phyloP scores from a whole-genome alignment of 1,284 basidiomycete species.

The Rhodotorula sp. region DNA sequence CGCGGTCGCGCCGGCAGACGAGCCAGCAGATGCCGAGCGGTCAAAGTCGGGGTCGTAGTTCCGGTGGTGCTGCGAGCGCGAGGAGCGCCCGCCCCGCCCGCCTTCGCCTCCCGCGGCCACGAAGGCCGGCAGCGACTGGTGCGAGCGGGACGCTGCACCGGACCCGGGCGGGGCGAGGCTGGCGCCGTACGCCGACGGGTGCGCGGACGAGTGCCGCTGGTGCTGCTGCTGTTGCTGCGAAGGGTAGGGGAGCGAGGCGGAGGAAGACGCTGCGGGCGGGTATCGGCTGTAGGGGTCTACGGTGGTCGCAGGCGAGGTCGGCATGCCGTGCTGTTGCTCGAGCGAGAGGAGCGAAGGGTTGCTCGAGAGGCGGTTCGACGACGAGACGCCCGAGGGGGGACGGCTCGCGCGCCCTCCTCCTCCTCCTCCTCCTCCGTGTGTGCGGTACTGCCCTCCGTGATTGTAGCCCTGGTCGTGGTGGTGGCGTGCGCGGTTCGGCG shows the following conservation, averaged over 20 bases:
- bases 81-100: too few relatives aligned
- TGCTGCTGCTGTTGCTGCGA: slow-evolving; percentile 1
- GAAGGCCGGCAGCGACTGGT: not conserved
- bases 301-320: slow-evolving; percentile 18
- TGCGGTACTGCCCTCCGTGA: too few relatives aligned
- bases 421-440: not conserved
- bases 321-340: slow-evolving; percentile 4
- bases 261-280: not conserved
- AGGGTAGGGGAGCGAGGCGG: not conserved
- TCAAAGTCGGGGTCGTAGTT: slow-evolving; percentile 45
- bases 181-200: not conserved
- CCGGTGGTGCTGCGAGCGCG: not conserved
- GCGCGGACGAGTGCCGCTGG: not conserved
- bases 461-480: too few relatives aligned
- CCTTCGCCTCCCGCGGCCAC: not conserved
- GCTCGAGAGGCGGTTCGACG: slow-evolving; percentile 7
- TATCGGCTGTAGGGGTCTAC: not conserved
- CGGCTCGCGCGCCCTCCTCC: not conserved
- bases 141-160: slow-evolving; percentile 1
- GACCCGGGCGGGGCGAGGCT: not conserved
- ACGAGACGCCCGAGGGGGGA: slow-evolving; percentile 14
- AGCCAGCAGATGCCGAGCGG: slow-evolving; percentile 1
- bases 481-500: not conserved
- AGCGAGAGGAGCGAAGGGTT: slow-evolving; percentile 33
- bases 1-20: not conserved